Conservation (phyloP, 2,329 filamentous ascomycete genomes). For the Trichoderma polysporum region DNA sequence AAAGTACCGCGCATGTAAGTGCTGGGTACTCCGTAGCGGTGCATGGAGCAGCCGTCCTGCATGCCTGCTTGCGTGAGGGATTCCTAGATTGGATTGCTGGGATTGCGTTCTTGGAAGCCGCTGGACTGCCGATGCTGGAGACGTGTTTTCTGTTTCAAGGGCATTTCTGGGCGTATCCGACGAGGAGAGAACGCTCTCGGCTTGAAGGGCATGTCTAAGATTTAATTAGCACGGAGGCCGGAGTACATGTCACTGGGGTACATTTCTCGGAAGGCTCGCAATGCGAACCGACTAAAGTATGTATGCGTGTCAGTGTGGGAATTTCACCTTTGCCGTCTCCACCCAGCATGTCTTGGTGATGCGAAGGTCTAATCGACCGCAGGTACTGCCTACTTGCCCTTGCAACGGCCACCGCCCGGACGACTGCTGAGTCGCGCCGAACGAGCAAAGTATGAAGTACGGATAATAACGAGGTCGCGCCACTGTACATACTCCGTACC, state of each 20-base stretch:
- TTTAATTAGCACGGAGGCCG: background rate
- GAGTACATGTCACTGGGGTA: background rate
- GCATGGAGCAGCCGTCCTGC: background rate
- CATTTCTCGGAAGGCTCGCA: conserved; percentile 9
- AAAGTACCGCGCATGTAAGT: conserved; percentile 2
- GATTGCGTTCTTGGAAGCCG: background rate
- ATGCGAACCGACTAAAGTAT: background rate
- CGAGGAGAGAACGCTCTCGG: background rate
- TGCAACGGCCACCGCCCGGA: background rate
- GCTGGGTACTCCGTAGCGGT: background rate
- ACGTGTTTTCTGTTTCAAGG: conserved; percentile 12
- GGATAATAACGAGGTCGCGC: background rate
- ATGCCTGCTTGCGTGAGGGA: conserved; percentile 2
- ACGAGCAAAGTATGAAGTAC: background rate
- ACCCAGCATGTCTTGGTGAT: background rate
- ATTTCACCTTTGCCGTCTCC: background rate
- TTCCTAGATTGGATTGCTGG: background rate
- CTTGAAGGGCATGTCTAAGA: background rate
- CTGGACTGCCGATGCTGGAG: background rate
- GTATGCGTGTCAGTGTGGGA: conserved; percentile 17
- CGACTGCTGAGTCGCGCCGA: background rate
- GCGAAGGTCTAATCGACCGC: conserved; percentile 4
- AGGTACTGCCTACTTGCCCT: background rate
- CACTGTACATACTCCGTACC: conserved; percentile 4
- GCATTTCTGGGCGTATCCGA: background rate